phyloP scores from a whole-genome alignment of 768 basidiomycete species.

The Ephemerocybe angulata region DNA sequence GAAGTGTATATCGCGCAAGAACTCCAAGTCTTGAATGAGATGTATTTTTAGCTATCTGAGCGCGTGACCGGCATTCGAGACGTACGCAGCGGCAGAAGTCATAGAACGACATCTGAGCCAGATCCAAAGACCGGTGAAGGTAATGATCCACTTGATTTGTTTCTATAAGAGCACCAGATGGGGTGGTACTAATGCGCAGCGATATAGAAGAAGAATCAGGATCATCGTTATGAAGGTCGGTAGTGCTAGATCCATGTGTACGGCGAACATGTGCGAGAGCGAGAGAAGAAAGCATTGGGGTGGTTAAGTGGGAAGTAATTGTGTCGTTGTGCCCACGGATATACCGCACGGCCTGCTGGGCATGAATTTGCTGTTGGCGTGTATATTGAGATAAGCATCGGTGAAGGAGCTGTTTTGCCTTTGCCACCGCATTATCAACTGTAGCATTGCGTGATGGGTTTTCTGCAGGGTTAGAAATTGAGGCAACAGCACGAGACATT shows the following conservation, averaged over 20 bases:
- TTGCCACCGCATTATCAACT: slow-evolving; percentile 5
- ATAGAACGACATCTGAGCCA: slow-evolving; percentile 23
- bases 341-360: slow-evolving; percentile 31
- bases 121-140: slow-evolving; percentile 10
- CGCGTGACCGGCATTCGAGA: slow-evolving; percentile 6
- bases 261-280: not conserved
- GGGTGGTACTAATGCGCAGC: not conserved
- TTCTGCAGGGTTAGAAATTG: no score
- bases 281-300: not conserved
- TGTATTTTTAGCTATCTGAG: not conserved
- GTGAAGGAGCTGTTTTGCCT: slow-evolving; percentile 20
- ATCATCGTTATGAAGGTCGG: no score
- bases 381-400: slow-evolving; percentile 28
- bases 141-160: slow-evolving; percentile 28
- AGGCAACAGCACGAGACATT: not conserved
- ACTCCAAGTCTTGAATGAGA: not conserved
- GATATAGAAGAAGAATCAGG: not conserved
- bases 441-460: slow-evolving; percentile 7
- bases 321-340: slow-evolving; percentile 22
- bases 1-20: not conserved
- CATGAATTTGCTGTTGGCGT: slow-evolving; percentile 29
- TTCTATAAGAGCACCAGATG: slow-evolving; percentile 10
- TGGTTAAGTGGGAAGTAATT: slow-evolving; percentile 24
- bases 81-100: slow-evolving; percentile 20
- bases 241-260: no score